These are phyloP conservation scores for Ophiostoma perfectum DNA, from an alignment of 2,329 filamentous ascomycete species.

Conservation along the genomic window DNA sequence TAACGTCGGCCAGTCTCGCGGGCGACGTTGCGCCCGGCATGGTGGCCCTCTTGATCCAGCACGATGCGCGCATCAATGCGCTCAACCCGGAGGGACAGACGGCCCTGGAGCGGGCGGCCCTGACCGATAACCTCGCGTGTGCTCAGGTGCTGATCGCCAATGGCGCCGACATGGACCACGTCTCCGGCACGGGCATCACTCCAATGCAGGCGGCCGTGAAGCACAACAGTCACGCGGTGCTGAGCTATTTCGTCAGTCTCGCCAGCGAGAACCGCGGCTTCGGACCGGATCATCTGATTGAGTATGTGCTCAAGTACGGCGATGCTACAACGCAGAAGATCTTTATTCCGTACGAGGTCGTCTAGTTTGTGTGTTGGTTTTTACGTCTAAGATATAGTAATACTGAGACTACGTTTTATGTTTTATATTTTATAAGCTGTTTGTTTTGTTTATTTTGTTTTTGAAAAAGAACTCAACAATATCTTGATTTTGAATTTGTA, in stretches of 20 bases:
- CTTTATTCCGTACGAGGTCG: background rate
- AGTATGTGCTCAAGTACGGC: background rate
- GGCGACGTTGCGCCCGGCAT: background rate
- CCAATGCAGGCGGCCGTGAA: background rate
- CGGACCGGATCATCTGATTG: constrained; percentile 3
- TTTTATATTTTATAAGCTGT: too few relatives aligned
- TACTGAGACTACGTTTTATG: too few relatives aligned
- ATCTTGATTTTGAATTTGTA: too few relatives aligned
- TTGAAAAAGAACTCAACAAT: too few relatives aligned
- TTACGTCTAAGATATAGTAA: background rate
- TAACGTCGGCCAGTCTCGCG: background rate
- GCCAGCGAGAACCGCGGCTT: background rate
- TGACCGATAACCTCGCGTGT: background rate
- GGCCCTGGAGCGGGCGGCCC: background rate
- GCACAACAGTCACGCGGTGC: background rate
- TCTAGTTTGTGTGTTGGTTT: background rate
- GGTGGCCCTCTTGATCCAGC: background rate
- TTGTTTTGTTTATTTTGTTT: too few relatives aligned
- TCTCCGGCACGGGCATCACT: background rate
- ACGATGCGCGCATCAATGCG: background rate
- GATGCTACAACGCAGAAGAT: background rate
- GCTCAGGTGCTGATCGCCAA: background rate
- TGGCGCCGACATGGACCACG: background rate
- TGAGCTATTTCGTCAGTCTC: background rate
- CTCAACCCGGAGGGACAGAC: constrained; percentile 2